Evolutionary conservation across 768 basidiomycete genomes (phyloP).

Genomic region (Lentinus tigrinus): DNA sequence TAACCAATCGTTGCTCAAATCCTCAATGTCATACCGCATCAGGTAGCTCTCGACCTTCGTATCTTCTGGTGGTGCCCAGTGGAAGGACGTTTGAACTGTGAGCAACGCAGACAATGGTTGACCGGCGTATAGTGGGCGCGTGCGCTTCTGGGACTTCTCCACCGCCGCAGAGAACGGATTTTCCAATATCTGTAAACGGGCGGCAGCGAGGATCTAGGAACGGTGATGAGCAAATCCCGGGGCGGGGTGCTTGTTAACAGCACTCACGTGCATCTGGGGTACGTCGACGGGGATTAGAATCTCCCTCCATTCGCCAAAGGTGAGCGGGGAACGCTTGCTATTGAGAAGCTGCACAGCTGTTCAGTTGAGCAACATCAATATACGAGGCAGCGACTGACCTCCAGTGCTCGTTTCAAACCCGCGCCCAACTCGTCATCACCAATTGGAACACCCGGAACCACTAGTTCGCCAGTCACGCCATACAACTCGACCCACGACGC

Average conservation of each 20-base stretch:
- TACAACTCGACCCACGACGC: conserved; percentile 70
- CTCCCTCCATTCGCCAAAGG: conserved; percentile 57
- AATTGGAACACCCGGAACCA: conserved; percentile 45
- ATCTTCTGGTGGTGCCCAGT: conserved; percentile 60
- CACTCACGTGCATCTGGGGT: conserved; percentile 71
- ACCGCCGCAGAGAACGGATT: conserved; percentile 40
- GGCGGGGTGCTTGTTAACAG: neutral
- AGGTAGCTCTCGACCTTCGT: conserved; percentile 43
- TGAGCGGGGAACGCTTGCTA: conserved; percentile 40
- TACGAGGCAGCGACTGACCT: conserved; percentile 32
- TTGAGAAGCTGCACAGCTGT: conserved; percentile 31
- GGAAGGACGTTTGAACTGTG: conserved; percentile 68
- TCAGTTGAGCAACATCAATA: neutral
- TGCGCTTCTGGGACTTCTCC: conserved; percentile 18
- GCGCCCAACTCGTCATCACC: conserved; percentile 30
- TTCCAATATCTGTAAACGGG: conserved; percentile 47
- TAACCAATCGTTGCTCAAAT: conserved; percentile 82
- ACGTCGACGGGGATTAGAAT: conserved; percentile 85
- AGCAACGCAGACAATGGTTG: conserved; percentile 77
- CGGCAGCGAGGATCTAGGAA: conserved; percentile 64
- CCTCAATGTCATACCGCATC: conserved; percentile 81
- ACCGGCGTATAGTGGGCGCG: conserved; percentile 69
- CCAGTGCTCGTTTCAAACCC: conserved; percentile 26
- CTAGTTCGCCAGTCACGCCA: conserved; percentile 66
- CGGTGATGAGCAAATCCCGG: neutral